These are phyloP conservation scores for Phytopythium helicoides DNA, from an alignment of 352 stramenopile species.

Conservation along the genomic window DNA sequence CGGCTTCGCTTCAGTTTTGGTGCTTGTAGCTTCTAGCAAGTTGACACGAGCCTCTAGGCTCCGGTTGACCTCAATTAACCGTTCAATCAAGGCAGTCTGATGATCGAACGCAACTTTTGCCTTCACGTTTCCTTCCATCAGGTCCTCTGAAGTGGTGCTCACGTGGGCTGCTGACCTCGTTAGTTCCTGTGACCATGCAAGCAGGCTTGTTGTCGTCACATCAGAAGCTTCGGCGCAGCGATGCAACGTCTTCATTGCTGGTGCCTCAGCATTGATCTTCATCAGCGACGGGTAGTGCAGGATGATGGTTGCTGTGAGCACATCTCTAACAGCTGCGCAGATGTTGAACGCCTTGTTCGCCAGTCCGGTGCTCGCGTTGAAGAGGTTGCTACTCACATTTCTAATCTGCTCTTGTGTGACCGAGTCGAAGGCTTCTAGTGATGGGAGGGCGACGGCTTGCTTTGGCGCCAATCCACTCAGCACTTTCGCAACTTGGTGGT, in stretches of 20 bases:
- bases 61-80: constrained; percentile 5
- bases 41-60: constrained; percentile 3
- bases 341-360: constrained; percentile 7
- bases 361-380: constrained; percentile 12
- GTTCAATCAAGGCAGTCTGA: constrained; percentile 6
- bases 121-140: constrained; percentile 4
- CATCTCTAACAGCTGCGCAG: constrained; percentile 6
- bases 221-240: background rate
- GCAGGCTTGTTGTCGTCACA: constrained; percentile 1
- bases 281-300: constrained; percentile 12
- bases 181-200: constrained; percentile 7
- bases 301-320: constrained; percentile 11
- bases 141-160: background rate
- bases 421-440: constrained; percentile 11
- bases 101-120: constrained; percentile 3
- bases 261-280: background rate
- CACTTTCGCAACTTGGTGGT: constrained; percentile 16
- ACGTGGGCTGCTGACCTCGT: constrained; percentile 2
- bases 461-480: constrained; percentile 14
- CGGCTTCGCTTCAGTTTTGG: constrained; percentile 1
- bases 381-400: constrained; percentile 8
- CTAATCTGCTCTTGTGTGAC: constrained; percentile 7
- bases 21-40: constrained; percentile 2
- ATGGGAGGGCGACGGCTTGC: constrained; percentile 4
- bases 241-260: constrained; percentile 3